Percentiles rank a stretch among this genome's conserved stretches.
Evolutionary conservation across 805 yeast genomes (phyloP).

Genomic region (Starmerella stellata): DNA sequence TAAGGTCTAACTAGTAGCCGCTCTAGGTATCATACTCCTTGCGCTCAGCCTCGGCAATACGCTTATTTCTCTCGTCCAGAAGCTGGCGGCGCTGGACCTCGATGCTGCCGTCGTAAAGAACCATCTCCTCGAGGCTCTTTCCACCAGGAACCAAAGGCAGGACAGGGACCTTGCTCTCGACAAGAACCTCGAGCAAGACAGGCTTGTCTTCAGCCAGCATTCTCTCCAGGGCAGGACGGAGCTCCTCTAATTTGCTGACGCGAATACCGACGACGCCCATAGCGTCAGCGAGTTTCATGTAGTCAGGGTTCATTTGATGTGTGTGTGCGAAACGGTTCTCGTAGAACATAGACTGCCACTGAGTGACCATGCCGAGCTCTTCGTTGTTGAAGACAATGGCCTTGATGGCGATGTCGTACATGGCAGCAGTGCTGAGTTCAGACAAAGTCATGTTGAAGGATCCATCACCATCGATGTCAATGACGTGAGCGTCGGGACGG

Average conservation of each 20-base stretch:
- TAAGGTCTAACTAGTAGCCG: too few species aligned
- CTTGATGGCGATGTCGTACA: constrained; percentile 81
- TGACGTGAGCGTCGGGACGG: constrained; percentile 81
- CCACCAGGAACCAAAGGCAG: constrained; percentile 98
- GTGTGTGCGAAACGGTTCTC: constrained; percentile 97
- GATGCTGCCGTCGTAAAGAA: constrained; percentile 64
- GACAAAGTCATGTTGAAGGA: constrained; percentile 95
- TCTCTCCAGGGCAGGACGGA: constrained; percentile 39
- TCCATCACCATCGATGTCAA: constrained; percentile 97
- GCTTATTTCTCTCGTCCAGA: constrained; percentile 20
- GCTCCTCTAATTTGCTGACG: constrained; percentile 49
- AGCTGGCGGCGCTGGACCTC: constrained; percentile 36
- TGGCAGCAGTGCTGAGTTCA: constrained; percentile 87
- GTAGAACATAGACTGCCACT: constrained; percentile 96
- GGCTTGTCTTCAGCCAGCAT: constrained; percentile 68
- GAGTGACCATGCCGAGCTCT: constrained; percentile 99
- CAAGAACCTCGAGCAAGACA: constrained; percentile 71
- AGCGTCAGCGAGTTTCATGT: constrained; percentile 79
- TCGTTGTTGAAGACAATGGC: constrained; percentile 81
- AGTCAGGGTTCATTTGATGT: constrained; percentile 88
- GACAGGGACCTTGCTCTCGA: constrained; percentile 84
- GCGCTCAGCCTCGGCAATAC: constrained; percentile 16
- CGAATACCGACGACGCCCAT: constrained; percentile 81
- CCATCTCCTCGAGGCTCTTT: constrained; percentile 82
- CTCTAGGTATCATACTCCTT: background rate